Conservation (phyloP, 805 yeast species). For the Danielia reshetovae region DNA sequence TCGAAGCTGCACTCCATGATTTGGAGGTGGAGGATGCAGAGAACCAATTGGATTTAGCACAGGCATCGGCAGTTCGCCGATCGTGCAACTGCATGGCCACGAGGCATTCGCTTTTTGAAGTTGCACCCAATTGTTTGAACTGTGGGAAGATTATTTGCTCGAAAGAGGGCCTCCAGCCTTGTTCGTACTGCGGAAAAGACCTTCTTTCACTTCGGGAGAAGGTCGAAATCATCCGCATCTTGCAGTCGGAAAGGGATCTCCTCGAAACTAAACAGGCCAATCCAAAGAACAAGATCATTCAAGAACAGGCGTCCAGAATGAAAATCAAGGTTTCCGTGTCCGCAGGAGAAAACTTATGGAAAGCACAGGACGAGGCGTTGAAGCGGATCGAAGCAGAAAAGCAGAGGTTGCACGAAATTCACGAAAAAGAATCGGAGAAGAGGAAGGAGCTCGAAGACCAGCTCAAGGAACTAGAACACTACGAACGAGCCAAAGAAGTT, state of each 20-base stretch:
- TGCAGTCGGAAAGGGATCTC: conserved; percentile 50
- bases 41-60: neutral
- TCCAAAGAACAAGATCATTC: conserved; percentile 16
- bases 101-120: conserved; percentile 80
- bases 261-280: conserved; percentile 19
- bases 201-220: conserved; percentile 63
- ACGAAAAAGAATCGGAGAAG: conserved; percentile 19
- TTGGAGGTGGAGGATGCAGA: conserved; percentile 36
- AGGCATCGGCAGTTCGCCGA: conserved; percentile 17
- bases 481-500: conserved; percentile 35
- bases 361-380: conserved; percentile 63
- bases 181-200: conserved; percentile 74
- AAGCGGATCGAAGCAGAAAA: conserved; percentile 50
- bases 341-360: conserved; percentile 61
- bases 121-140: conserved; percentile 88
- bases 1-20: conserved; percentile 58
- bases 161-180: conserved; percentile 87
- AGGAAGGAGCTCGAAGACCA: conserved; percentile 38
- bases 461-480: conserved; percentile 40
- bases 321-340: conserved; percentile 48
- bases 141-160: conserved; percentile 94
- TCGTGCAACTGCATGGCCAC: conserved; percentile 82
- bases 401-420: conserved; percentile 20
- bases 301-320: conserved; percentile 15
- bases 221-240: conserved; percentile 47